A percentile compares a stretch with the other conserved stretches of the same genome.
Evolutionary conservation across 352 stramenopile genomes (phyloP).

Genomic region (Halophytophthora batemanensis): DNA sequence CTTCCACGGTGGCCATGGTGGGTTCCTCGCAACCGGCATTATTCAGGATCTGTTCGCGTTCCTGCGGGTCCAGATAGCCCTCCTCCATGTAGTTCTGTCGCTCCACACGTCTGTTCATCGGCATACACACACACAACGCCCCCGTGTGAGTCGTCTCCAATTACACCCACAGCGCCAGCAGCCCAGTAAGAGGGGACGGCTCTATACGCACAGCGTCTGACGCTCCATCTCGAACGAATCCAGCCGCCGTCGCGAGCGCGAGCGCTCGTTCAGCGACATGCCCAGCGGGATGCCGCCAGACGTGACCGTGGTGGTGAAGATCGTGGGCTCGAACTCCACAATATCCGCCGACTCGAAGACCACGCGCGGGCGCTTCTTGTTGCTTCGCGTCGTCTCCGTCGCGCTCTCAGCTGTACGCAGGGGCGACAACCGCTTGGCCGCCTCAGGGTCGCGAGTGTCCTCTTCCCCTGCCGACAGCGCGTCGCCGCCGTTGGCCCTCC

Average conservation of each 20-base stretch:
- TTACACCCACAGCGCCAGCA: neutral
- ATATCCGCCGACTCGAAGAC: constrained; percentile 81
- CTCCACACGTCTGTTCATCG: constrained; percentile 46
- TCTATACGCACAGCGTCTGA: constrained; percentile 62
- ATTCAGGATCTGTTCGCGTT: constrained; percentile 73
- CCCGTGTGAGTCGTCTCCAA: neutral
- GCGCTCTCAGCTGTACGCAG: constrained; percentile 5
- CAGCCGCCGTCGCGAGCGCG: constrained; percentile 63
- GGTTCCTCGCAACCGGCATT: constrained; percentile 74
- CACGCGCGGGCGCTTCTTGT: constrained; percentile 66
- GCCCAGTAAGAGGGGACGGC: too few species aligned
- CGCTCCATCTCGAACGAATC: constrained; percentile 81
- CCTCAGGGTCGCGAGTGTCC: neutral
- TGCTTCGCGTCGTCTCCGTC: constrained; percentile 14
- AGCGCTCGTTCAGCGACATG: constrained; percentile 75
- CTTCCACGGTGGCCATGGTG: constrained; percentile 68
- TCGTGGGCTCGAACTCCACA: constrained; percentile 80
- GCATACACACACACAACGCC: constrained; percentile 1
- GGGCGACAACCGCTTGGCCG: neutral
- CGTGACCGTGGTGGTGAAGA: constrained; percentile 80
- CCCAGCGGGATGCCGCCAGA: constrained; percentile 74
- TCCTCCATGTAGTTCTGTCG: constrained; percentile 87
- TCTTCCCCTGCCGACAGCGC: too few species aligned
- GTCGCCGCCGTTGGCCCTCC: constrained; percentile 9
- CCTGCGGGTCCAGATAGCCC: constrained; percentile 74